Percentiles rank a stretch among this genome's conserved stretches.
phyloP scores from a whole-genome alignment of 1,284 basidiomycete genomes.

The Rhodotorula sp. region DNA sequence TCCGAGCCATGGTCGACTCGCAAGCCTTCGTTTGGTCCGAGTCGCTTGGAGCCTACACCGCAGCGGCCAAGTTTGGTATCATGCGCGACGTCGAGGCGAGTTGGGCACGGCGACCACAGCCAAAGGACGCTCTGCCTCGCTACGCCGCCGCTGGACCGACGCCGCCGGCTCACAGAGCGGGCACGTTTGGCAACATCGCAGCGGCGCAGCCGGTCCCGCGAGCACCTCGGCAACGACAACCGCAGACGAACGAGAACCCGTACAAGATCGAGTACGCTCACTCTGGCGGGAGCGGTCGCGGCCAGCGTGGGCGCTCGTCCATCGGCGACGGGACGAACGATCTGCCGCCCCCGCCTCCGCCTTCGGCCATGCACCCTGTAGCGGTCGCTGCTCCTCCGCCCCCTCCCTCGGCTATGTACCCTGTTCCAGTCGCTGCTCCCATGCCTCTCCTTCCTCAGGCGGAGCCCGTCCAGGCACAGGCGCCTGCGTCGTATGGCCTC shows the following conservation, averaged over 20 bases:
- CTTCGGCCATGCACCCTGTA: not conserved
- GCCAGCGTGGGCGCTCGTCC: conserved; percentile 3
- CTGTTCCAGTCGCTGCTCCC: not conserved
- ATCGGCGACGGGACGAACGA: not conserved
- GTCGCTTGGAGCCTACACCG: conserved; percentile 25
- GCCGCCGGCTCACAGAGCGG: not conserved
- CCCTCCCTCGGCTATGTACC: not conserved
- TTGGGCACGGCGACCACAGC: conserved; percentile 8
- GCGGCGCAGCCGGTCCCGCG: not conserved
- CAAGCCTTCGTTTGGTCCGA: conserved; percentile 25
- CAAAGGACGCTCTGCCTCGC: not conserved
- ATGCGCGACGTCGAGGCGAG: conserved; percentile 21
- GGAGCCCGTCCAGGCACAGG: not conserved
- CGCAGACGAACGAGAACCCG: conserved; percentile 11
- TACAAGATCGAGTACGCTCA: conserved; percentile 20
- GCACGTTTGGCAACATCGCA: not conserved
- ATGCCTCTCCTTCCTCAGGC: not conserved
- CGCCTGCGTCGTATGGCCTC: not conserved
- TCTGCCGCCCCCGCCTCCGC: not conserved
- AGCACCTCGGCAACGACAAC: not conserved
- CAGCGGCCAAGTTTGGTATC: conserved; percentile 18
- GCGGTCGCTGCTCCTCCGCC: not conserved
- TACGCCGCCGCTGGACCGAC: conserved; percentile 4
- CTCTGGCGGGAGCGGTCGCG: conserved; percentile 4
- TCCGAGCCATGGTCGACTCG: conserved; percentile 16